Evolutionary conservation across 331 rosid genomes (phyloP), one percentile per base, ranked within the genome.

Genomic region (Acacia pycnantha): DNA sequence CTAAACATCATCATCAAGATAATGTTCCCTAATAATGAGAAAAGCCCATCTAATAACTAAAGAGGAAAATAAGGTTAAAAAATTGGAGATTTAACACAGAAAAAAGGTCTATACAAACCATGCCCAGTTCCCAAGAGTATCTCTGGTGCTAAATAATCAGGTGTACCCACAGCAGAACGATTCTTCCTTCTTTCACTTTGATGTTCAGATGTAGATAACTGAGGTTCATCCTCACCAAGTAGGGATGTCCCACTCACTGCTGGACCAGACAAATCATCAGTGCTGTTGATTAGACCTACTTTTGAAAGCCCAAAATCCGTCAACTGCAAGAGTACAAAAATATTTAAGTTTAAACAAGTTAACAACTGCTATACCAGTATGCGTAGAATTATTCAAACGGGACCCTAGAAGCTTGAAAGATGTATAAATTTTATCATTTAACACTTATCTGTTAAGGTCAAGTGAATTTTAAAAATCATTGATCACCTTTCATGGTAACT

Each of bases 71-170:
- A 74, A 33, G 59, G 13, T 71, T 73, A 85, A 87, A 89, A 83
- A 86, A 82, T 90, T 81, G 86, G 81, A 87, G 82, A 62, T 40
- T 68, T 22, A 31, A 7, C 15, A 13, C n/a, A 48, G 82, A 80
- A 85, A 86, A 84, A 65, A 79, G 84, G 82, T 77, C 82, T 73
- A 93, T 92, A 92, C 97, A 51, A 88, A 96, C 99, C 99, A 86
- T 96, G 99, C 87, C 99, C 97, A 71, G 99, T 96, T 89, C 99
- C 99, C 89, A 96, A 86, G 74, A 96, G 97, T 85, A 96, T 96
- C 88, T 96, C 99, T 4, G 99, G 99, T 51, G 99, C 99, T 89
- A 96, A 91, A 90, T 96, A 96, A 88, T 96, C 99, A 51, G 99
- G 99, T 5, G 99, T 96, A 61, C 99, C 99, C 50, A 96, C 99